Base-by-base conservation (phyloP, 1,284 basidiomycete genomes). In the Ustilago xerochloae region DNA sequence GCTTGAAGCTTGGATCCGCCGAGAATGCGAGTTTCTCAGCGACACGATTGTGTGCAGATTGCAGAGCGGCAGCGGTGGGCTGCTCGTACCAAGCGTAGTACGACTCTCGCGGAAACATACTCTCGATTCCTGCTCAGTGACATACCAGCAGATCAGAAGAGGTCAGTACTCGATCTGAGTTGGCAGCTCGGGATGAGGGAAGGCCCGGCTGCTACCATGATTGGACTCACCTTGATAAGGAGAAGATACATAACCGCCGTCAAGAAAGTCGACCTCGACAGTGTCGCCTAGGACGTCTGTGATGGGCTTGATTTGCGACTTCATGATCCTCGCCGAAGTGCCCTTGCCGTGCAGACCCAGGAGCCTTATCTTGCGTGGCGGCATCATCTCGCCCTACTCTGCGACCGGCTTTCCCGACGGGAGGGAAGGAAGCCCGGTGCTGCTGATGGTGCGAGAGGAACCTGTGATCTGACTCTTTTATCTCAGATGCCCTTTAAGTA, bases 341-440 rank as follows among this genome's bases (percentile, higher is more conserved):
- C 73, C 69, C 32, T 76, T 76, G 62, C 73, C 73, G 38, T 76
- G 73, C 56, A 76, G 35, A 1, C 60, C 68, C 33, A 76, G 32
- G 36, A 76, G 41, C 36, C 49, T 41, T 10, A 56, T 20, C 51
- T 62, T 74, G 43, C 55, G 54, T 22, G 7, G 16, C 29, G 49
- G 4, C 65, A 53, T 63, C 39, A 13, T 61, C 22, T 18, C 13
- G 1, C 24, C 28, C 30, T 4, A 15, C 15, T 8, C 24, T 4
- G 6, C 8, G 10, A n/a, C 6, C 13, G n/a, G 24, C 6, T 26
- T n/a, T 6, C 18, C 13, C 41, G 30, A 20, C 16, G 29, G 35
- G n/a, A 22, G 6, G 10, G 18, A 50, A 20, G 10, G 32, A 6
- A 13, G n/a, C 8, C n/a, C n/a, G 20, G n/a, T 6, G 12, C 10